phyloP scores from a whole-genome alignment of 129 eudicot genomes.

The Helianthus tuberosus region DNA sequence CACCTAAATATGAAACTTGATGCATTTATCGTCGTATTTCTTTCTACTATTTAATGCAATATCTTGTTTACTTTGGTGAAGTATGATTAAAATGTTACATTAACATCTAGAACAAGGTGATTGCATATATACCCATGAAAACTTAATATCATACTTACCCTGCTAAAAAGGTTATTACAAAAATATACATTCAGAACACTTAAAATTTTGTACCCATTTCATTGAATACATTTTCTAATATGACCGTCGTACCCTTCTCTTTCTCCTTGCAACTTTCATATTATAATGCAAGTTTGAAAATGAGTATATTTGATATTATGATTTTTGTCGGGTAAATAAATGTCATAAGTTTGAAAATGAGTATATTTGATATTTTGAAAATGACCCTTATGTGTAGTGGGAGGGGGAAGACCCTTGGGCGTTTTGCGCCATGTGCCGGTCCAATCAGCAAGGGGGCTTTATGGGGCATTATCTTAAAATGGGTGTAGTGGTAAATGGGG shows the following conservation, averaged over 20 bases:
- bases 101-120: not conserved
- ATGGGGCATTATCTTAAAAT: no score
- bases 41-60: not conserved
- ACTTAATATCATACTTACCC: not conserved
- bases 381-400: no score
- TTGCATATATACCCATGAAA: not conserved
- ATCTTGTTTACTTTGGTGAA: not conserved
- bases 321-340: not conserved
- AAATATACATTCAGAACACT: not conserved
- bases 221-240: not conserved
- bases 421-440: no score
- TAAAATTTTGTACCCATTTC: not conserved
- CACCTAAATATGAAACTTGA: not conserved
- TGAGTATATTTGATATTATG: not conserved
- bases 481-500: no score
- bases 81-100: not conserved
- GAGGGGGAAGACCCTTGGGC: no score
- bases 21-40: not conserved
- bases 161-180: not conserved
- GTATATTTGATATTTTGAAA: not conserved
- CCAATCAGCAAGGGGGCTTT: no score
- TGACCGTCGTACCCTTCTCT: not conserved
- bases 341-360: not conserved
- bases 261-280: not conserved
- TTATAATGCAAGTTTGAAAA: not conserved